Evolutionary conservation across 192 early-diverging fungal genomes (phyloP), one percentile per base, ranked within the genome.

Genomic region (Spinellus fusiger): DNA sequence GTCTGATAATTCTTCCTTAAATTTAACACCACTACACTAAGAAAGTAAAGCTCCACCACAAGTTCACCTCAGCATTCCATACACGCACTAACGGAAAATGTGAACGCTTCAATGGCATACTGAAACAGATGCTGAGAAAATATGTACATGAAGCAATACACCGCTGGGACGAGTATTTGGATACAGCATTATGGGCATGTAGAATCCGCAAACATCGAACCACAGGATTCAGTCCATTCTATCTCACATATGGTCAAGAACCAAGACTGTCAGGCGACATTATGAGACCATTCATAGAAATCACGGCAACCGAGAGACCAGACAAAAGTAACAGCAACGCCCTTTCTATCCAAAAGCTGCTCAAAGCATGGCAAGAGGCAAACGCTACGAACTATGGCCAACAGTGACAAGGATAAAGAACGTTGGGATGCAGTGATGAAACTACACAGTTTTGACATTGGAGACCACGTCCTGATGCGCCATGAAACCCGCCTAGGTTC

Each of bases 61-160:
- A 54, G 6, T 44, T 64, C 13, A 65, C 62, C 1, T 54, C 52
- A 18, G 62, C 62, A 10, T 64, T 49, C 18, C 53, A 64, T 16
- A 53, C 62, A 6, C 34, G 62, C 0, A 33, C 53, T 31, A 64
- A 64, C 23, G 53, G 52, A 3, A 64, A 64, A 27, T 64, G 62
- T 49, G 62, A 64, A 35, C 6, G 62, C 25, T 23, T 64, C 1
- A 63, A 63, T 35, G 52, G 52, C 4, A 34, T 49, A 1, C 9
- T 64, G 29, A 49, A 55, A 29, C 16, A 46, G 1, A 64, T 64
- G 62, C 23, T 64, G 6, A 28, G 27, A 2, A 55, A 49, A 22
- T 56, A 55, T 49, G 38, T 29, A 16, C 22, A 49, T 27, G 47
- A 31, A 5, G 23, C 23, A 0, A 54, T 56, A 4, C 54, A 48